Evolutionary conservation across 164 flowering plant species (phyloP).

Genomic region (Kalanchoe fedtschenkoi): DNA sequence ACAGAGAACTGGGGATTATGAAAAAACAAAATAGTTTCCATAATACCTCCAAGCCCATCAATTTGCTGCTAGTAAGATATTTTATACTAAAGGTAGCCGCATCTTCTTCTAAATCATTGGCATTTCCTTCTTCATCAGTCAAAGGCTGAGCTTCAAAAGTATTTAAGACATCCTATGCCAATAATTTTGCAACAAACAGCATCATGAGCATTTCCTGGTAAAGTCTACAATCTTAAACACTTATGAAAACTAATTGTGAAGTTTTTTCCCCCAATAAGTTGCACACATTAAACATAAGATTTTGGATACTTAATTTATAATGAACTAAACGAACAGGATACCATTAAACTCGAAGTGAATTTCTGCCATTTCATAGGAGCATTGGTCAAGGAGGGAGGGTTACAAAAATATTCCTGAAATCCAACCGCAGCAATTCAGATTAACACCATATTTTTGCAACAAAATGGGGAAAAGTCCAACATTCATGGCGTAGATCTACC

Average conservation of each 20-base stretch:
- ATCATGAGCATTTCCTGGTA: background rate
- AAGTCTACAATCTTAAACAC: too few relatives aligned
- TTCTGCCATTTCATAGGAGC: slow-evolving; percentile 82
- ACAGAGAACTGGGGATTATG: background rate
- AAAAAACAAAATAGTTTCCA: background rate
- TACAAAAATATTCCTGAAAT: slow-evolving; percentile 77
- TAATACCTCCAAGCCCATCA: slow-evolving; percentile 91
- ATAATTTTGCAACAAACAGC: slow-evolving; percentile 7
- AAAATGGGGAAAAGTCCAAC: background rate
- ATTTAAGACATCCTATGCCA: slow-evolving; percentile 63
- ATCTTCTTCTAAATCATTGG: slow-evolving; percentile 84
- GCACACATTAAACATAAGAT: background rate
- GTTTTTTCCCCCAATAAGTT: background rate
- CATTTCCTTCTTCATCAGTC: slow-evolving; percentile 90
- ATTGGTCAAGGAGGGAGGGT: slow-evolving; percentile 52
- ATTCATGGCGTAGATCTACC: background rate
- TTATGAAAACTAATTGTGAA: background rate
- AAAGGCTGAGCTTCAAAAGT: slow-evolving; percentile 96
- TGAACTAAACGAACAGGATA: slow-evolving; percentile 16
- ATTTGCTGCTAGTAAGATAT: slow-evolving; percentile 91
- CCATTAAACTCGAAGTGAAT: slow-evolving; percentile 73
- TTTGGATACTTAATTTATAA: background rate
- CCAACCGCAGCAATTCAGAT: background rate
- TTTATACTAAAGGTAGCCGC: slow-evolving; percentile 76
- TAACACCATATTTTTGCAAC: background rate